Evolutionary conservation across 1,139 yeast genomes (phyloP).

Genomic region (Torulaspora pretoriensis): DNA sequence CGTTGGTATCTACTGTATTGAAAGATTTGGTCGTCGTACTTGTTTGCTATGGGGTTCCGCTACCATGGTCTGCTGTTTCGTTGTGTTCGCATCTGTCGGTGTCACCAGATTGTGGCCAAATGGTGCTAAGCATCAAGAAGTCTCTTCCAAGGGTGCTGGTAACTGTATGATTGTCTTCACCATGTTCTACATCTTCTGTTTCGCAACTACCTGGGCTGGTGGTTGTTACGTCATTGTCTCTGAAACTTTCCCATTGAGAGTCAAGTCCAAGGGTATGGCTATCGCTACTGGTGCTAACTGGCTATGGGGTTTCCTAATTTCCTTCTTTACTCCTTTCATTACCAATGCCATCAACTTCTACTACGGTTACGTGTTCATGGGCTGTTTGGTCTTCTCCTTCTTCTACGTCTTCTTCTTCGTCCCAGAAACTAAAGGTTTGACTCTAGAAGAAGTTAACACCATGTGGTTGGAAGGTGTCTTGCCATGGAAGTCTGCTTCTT

Average conservation of each 20-base stretch:
- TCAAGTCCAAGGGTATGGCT: constrained; percentile 71
- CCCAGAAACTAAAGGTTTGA: constrained; percentile 63
- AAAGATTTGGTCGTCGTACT: constrained; percentile 59
- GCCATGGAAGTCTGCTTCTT: constrained; percentile 42
- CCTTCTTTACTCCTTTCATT: constrained; percentile 68
- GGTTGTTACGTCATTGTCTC: constrained; percentile 65
- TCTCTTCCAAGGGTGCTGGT: constrained; percentile 48
- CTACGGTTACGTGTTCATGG: constrained; percentile 70
- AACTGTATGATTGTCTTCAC: constrained; percentile 71
- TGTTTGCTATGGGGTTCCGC: constrained; percentile 56
- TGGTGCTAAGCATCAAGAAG: constrained; percentile 37
- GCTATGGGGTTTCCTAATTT: constrained; percentile 69
- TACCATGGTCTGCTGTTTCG: constrained; percentile 55
- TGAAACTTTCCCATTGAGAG: constrained; percentile 70
- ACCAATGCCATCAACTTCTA: constrained; percentile 48
- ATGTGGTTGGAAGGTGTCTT: constrained; percentile 44
- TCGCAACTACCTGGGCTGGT: constrained; percentile 82
- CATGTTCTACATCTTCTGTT: constrained; percentile 68
- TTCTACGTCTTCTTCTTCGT: constrained; percentile 59
- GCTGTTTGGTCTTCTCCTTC: constrained; percentile 54
- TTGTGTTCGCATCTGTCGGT: constrained; percentile 60
- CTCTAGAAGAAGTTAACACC: constrained; percentile 65
- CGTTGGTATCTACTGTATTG: constrained; percentile 57
- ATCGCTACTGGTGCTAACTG: constrained; percentile 66
- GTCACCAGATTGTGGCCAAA: constrained; percentile 52